Conservation (phyloP, 345 rosid species). For the Eucalyptus victrix region DNA sequence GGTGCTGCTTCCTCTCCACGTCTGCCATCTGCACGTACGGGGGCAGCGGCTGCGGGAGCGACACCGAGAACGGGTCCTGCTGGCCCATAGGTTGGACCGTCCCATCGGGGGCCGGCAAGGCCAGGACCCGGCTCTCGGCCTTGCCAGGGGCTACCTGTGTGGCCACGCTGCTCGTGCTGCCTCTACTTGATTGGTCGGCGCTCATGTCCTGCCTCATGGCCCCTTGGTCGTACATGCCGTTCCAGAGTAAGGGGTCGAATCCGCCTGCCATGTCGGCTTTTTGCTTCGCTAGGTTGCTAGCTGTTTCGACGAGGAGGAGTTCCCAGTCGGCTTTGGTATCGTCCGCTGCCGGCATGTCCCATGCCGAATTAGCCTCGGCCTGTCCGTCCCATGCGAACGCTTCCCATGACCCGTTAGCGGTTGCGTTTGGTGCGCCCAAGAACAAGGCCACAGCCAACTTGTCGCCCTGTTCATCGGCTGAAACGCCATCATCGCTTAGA, state of each 20-base stretch:
- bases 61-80: constrained; percentile 46
- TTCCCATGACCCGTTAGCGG: constrained; percentile 64
- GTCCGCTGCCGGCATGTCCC: constrained; percentile 70
- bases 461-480: constrained; percentile 79
- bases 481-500: constrained; percentile 41
- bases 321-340: constrained; percentile 86
- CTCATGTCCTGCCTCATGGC: constrained; percentile 63
- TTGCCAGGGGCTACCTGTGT: constrained; percentile 26
- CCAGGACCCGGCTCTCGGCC: constrained; percentile 27
- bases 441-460: constrained; percentile 74
- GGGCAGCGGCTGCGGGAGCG: constrained; percentile 36
- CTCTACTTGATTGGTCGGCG: constrained; percentile 43
- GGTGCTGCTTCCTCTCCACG: constrained; percentile 53
- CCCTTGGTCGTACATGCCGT: constrained; percentile 85
- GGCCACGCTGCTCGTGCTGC: constrained; percentile 64
- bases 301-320: constrained; percentile 64
- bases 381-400: constrained; percentile 50
- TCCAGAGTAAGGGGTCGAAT: constrained; percentile 49
- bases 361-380: constrained; percentile 35
- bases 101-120: constrained; percentile 64
- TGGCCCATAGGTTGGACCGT: constrained; percentile 10
- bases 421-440: constrained; percentile 24
- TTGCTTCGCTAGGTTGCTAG: constrained; percentile 61
- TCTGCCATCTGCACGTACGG: constrained; percentile 61
- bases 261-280: constrained; percentile 57